Base-by-base conservation (phyloP, 441 rosid genomes). In the Arabidopsis hybrid region DNA sequence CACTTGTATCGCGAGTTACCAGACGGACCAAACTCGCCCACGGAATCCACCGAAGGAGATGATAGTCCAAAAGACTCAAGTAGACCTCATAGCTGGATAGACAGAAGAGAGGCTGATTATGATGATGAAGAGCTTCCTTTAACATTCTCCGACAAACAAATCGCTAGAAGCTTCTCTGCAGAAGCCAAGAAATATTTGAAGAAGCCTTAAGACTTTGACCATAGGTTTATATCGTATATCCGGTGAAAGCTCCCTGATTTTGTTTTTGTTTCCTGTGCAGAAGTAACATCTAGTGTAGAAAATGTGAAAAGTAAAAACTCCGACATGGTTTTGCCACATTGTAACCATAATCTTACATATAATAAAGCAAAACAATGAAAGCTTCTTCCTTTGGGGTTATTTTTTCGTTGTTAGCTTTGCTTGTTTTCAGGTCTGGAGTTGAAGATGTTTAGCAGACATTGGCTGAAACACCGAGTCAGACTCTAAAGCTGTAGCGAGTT, bases 41-140 rank as follows among this genome's bases (percentile, higher is more conserved):
- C 21, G 38, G 85, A 79, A 49, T 76, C 77, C 50, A 38, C 38
- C 0, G 79, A 55, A 62, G 66, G 39, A 39, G 68, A 74, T 52
- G 53, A 55, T 66, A 78, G 73, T 67, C 13, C 86, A 40, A 84
- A 83, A 43, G 71, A 58, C 38, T 80, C 71, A 65, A 81, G 74
- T 18, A 57, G 72, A 13, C 67, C 75, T 66, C 78, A 76, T 36
- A 79, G 82, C 40, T 85, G 92, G 96, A 59, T 75, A 47, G 84
- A 84, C 75, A 80, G 78, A 60, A 75, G 85, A 66, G 89, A 78
- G 72, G 35, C 62, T 43, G 56, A 75, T 1, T 91, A 91, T 31
- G 95, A 77, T 2, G 94, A 92, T 21, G 98, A 92, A 80, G 97
- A 92, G 67, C 86, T 83, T 65, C 98, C 98, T n/a, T 69, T 93